Conservation (phyloP, 2,329 filamentous ascomycete species). For the Delphinella strobiligena region DNA sequence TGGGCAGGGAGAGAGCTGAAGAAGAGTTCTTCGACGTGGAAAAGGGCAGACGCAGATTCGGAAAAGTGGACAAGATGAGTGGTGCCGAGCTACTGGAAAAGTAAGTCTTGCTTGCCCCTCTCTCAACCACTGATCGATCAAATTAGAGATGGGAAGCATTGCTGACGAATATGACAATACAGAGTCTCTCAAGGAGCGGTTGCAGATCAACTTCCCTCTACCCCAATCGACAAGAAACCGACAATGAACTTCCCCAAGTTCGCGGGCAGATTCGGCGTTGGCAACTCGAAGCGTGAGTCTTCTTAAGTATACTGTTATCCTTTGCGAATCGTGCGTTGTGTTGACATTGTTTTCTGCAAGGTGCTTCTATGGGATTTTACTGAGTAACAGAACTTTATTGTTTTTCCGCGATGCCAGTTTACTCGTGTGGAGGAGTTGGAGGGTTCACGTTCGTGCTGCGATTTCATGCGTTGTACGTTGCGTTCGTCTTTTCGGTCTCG, state of each 20-base stretch:
- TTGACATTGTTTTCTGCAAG: no score
- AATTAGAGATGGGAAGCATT: no score
- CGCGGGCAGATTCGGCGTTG: conserved; percentile 10
- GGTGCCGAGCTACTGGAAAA: conserved; percentile 88
- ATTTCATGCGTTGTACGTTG: no score
- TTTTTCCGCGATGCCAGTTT: no score
- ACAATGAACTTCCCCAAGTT: conserved; percentile 10
- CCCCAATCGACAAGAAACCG: conserved; percentile 7
- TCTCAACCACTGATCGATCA: no score
- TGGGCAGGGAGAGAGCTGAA: conserved; percentile 48
- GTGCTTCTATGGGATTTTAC: no score
- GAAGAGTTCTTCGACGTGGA: conserved; percentile 95
- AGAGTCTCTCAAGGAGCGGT: conserved; percentile 16
- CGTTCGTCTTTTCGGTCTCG: no score
- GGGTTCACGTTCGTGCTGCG: no score
- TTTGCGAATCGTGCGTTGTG: background rate
- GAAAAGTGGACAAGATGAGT: conserved; percentile 81
- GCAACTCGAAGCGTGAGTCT: conserved; percentile 1
- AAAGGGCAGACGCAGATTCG: conserved; percentile 83
- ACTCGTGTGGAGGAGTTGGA: no score
- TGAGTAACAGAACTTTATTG: no score
- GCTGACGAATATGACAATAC: background rate
- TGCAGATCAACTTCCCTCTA: conserved; percentile 7
- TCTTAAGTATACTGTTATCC: background rate
- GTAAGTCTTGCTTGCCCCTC: conserved; percentile 29